Evolutionary conservation across 768 basidiomycete genomes (phyloP).

Genomic region (Hysterangium stoloniferum): DNA sequence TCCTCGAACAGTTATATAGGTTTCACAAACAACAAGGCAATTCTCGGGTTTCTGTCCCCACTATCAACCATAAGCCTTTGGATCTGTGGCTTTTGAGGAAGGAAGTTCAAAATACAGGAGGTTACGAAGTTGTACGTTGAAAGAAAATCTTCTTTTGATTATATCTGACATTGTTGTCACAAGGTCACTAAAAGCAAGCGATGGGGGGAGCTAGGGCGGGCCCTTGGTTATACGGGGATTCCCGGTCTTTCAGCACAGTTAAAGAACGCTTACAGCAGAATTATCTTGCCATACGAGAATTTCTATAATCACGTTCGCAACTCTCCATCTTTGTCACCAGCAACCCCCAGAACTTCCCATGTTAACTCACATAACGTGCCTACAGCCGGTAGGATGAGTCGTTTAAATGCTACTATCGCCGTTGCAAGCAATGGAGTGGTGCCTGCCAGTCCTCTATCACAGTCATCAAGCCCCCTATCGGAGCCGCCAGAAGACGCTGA

Average conservation of each 20-base stretch:
- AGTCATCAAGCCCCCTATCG: conserved; percentile 68
- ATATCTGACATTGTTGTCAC: conserved; percentile 11
- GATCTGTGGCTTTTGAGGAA: conserved; percentile 92
- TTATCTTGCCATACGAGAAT: conserved; percentile 94
- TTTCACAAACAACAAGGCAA: conserved; percentile 96
- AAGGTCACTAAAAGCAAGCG: conserved; percentile 79
- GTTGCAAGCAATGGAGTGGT: conserved; percentile 37
- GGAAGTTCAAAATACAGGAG: conserved; percentile 85
- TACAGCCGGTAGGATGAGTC: conserved; percentile 30
- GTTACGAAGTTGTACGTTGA: conserved; percentile 69
- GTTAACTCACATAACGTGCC: conserved; percentile 7
- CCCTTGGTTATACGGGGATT: conserved; percentile 75
- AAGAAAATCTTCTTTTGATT: conserved; percentile 16
- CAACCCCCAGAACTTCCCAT: conserved; percentile 16
- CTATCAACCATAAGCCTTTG: conserved; percentile 85
- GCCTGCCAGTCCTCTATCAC: conserved; percentile 69
- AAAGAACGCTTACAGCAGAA: conserved; percentile 81
- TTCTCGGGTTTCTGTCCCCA: conserved; percentile 83
- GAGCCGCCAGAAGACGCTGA: conserved; percentile 77
- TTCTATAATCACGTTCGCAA: conserved; percentile 73
- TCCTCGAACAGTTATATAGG: conserved; percentile 92
- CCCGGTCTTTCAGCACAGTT: conserved; percentile 81
- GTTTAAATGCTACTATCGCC: conserved; percentile 10
- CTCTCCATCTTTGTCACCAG: conserved; percentile 41
- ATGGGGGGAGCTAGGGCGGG: conserved; percentile 82